Conservation (phyloP, 2,329 filamentous ascomycete genomes). For the Fusarium palustre region DNA sequence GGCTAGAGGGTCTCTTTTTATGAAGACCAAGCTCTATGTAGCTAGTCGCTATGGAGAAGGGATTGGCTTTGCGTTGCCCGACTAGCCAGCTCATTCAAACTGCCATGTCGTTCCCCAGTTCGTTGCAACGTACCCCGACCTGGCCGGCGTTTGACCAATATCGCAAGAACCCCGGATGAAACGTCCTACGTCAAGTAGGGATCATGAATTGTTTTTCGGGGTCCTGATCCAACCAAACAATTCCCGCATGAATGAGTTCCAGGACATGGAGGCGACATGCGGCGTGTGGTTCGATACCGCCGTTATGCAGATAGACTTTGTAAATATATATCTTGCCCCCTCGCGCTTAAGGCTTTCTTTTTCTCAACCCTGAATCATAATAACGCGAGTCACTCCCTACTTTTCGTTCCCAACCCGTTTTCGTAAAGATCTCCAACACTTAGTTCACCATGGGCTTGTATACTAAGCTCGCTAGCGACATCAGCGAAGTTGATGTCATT, state of each 20-base stretch:
- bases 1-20: background rate
- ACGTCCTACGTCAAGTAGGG: background rate
- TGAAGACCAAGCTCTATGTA: background rate
- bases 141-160: conserved; percentile 4
- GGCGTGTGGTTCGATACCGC: background rate
- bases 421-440: conserved; percentile 3
- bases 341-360: background rate
- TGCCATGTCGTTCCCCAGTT: conserved; percentile 4
- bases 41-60: conserved; percentile 16
- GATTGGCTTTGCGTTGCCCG: background rate
- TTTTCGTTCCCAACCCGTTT: background rate
- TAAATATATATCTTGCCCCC: conserved; percentile 26
- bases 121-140: conserved; percentile 12
- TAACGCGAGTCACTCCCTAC: conserved; percentile 1
- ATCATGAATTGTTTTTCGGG: background rate
- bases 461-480: conserved; percentile 37
- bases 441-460: conserved; percentile 33
- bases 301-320: background rate
- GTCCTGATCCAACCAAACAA: background rate
- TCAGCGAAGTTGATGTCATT: conserved; percentile 39
- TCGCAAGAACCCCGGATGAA: conserved; percentile 15
- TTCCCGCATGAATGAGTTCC: background rate
- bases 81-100: background rate
- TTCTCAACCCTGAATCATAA: background rate
- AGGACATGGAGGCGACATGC: conserved; percentile 1